A percentile compares a stretch with the other conserved stretches of the same genome.
phyloP scores from a whole-genome alignment of 2,329 filamentous ascomycete species.

The Scedosporium dehoogii region DNA sequence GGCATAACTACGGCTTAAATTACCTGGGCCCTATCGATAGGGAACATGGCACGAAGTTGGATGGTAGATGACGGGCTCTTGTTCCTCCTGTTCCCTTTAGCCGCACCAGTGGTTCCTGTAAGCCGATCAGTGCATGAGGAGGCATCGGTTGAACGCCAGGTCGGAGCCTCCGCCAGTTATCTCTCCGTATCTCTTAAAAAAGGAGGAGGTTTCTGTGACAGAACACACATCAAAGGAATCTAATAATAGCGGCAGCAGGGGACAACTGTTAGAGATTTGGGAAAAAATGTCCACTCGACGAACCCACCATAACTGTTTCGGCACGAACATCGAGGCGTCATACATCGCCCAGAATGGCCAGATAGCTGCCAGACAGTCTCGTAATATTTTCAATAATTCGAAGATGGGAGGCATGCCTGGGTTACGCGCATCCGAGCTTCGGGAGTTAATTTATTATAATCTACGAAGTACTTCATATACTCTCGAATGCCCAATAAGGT shows the following conservation, averaged over 20 bases:
- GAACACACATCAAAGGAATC: not conserved
- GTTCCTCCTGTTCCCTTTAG: slow-evolving; percentile 1
- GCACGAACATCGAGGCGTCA: not conserved
- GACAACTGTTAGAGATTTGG: not conserved
- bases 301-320: not conserved
- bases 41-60: not conserved
- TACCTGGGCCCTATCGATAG: not conserved
- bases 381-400: not conserved
- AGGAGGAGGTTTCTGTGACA: not conserved
- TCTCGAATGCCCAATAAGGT: too few species aligned
- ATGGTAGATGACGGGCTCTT: not conserved
- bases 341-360: not conserved
- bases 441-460: not conserved
- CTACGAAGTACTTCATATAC: too few species aligned
- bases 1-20: not conserved
- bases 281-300: not conserved
- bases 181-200: not conserved
- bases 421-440: not conserved
- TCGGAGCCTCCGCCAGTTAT: not conserved
- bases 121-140: not conserved
- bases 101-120: not conserved
- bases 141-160: not conserved
- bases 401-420: not conserved
- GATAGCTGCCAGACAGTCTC: not conserved
- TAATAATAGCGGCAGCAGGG: not conserved